Base-by-base conservation (phyloP, 2,329 filamentous ascomycete species). In the Clarireedia hainanense region DNA sequence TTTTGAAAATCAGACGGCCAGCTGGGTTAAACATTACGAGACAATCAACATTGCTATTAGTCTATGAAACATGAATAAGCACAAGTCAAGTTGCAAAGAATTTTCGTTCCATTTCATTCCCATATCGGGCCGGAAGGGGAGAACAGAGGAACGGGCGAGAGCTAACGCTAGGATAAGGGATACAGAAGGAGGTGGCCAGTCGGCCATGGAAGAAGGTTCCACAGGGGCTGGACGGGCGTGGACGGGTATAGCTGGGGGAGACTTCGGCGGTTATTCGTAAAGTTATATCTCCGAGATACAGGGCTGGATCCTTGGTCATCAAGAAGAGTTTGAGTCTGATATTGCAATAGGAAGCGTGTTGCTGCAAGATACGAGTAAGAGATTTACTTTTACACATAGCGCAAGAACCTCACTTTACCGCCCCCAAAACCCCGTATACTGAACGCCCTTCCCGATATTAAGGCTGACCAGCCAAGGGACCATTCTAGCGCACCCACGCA, bases 391-490 rank as follows among this genome's bases (percentile, higher is more conserved):
- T 34, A 34, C 30, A 12, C 30, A 34, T 34, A 34, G 30, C 30
- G 30, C 12, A 34, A 34, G 10, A 34, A 34, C 10, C 10, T 7
- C 30, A 3, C 30, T 34, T 9, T 4, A 12, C 30, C 12, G 10
- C 30, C 12, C 30, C 27, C 43, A 20, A 48, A 48, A n/a, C 51
- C 51, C 51, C n/a, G 43, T 54, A 10, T 49, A 42, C 45, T 23
- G 52, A 54, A 54, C 49, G 52, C 52, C 51, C 24, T 54, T 49
- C 52, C 52, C 52, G 52, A 49, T 30, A 34, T 42, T 49, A 49
- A 49, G 52, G 42, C 52, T 54, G 52, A 49, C n/a, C 24, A 48
- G 23, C 45, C 47, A 49, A 24, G 17, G 30, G 23, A 40, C n/a
- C 10, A 23, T 14, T 24, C 17, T 15, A 34, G 14, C 17, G 37